These are phyloP conservation scores for Pythium myriotylum DNA, from an alignment of 352 stramenopile species.

Conservation along the genomic window DNA sequence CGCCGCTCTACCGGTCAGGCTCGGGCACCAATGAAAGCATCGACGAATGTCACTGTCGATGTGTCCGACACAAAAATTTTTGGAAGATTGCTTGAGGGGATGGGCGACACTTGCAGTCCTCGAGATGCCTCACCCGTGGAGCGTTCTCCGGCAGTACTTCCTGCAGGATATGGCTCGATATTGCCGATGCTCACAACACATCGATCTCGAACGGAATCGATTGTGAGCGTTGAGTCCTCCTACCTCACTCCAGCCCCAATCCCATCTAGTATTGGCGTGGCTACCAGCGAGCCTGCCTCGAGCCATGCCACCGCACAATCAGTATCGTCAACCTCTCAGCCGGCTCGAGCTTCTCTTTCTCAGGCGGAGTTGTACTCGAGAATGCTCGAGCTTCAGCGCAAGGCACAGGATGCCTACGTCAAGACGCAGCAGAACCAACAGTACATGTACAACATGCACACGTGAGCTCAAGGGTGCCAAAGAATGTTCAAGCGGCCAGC, in stretches of 20 bases:
- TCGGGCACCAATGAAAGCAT: not conserved
- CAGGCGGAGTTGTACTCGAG: constrained; percentile 28
- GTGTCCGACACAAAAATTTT: not conserved
- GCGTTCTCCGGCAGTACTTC: not conserved
- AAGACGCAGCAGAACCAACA: constrained; percentile 52
- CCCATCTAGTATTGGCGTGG: too few relatives aligned
- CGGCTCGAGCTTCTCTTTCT: not conserved
- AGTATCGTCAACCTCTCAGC: too few relatives aligned
- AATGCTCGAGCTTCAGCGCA: constrained; percentile 56
- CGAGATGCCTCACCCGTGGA: not conserved
- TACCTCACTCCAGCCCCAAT: constrained; percentile 6
- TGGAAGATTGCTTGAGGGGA: not conserved
- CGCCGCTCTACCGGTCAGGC: not conserved
- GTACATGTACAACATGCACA: constrained; percentile 24
- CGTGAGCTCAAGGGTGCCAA: too few relatives aligned
- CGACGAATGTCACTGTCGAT: not conserved
- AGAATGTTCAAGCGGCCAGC: too few relatives aligned
- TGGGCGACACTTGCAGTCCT: too few relatives aligned
- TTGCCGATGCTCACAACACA: not conserved
- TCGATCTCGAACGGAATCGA: not conserved
- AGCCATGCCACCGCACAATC: too few relatives aligned
- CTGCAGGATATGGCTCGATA: not conserved
- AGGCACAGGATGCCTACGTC: constrained; percentile 52
- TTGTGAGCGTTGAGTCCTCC: not conserved
- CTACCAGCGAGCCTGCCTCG: too few relatives aligned